A percentile compares a stretch with the other conserved stretches of the same genome.
Conservation (phyloP, 352 stramenopile genomes). For the Globisporangium cederbergense region DNA sequence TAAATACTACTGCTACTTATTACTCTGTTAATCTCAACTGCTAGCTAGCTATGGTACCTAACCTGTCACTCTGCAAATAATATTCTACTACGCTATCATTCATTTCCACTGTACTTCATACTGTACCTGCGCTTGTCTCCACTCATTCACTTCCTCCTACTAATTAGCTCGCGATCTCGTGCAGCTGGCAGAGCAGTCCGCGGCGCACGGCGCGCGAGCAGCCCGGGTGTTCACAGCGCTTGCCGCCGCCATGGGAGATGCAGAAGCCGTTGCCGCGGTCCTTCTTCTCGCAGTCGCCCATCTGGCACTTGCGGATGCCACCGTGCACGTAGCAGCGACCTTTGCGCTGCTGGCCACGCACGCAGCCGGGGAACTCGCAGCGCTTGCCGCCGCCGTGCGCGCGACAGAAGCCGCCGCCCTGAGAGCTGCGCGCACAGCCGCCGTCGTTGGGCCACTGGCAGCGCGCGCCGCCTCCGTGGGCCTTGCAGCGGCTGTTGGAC, state of each 20-base stretch:
- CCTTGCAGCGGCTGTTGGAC: constrained; percentile 84
- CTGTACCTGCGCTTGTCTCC: background rate
- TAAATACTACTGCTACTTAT: background rate
- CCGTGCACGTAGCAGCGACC: constrained; percentile 82
- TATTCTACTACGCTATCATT: background rate
- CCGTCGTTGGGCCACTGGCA: constrained; percentile 60
- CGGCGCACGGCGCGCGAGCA: constrained; percentile 30
- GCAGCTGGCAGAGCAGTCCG: constrained; percentile 27
- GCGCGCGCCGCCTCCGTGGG: constrained; percentile 63
- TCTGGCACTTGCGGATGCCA: constrained; percentile 79
- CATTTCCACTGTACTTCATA: background rate
- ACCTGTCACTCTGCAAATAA: background rate
- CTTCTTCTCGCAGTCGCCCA: constrained; percentile 78
- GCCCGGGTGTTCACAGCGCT: constrained; percentile 24
- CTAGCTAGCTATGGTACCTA: background rate
- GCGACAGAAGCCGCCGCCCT: constrained; percentile 76
- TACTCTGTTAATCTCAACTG: background rate
- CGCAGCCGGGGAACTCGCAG: constrained; percentile 70
- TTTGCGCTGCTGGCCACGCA: constrained; percentile 76
- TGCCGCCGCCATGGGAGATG: constrained; percentile 38
- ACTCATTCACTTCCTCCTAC: background rate
- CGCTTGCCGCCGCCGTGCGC: constrained; percentile 80
- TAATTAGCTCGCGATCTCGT: constrained; percentile 16
- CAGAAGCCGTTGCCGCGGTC: constrained; percentile 71
- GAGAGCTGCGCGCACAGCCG: constrained; percentile 67